These are phyloP conservation scores for Pleurotus eryngii DNA, from an alignment of 768 basidiomycete genomes.

Conservation along the genomic window DNA sequence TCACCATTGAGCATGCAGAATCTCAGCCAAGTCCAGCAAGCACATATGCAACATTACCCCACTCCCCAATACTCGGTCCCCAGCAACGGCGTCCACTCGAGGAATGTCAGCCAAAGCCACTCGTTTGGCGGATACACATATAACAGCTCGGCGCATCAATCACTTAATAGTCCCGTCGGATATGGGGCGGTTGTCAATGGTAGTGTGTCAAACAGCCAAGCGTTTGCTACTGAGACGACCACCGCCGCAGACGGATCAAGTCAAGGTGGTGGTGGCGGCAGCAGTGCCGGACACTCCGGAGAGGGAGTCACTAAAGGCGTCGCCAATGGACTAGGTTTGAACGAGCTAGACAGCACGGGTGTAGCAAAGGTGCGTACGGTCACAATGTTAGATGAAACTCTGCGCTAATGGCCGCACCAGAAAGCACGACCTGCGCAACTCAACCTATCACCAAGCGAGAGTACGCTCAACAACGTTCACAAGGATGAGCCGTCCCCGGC, in stretches of 20 bases:
- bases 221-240: not conserved
- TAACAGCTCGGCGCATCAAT: slow-evolving; percentile 39
- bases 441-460: slow-evolving; percentile 59
- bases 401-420: slow-evolving; percentile 7
- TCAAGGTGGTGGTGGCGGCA: not conserved
- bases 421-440: slow-evolving; percentile 52
- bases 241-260: not conserved
- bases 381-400: not conserved
- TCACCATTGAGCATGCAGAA: slow-evolving; percentile 13
- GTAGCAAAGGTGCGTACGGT: slow-evolving; percentile 12
- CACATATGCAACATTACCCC: slow-evolving; percentile 6
- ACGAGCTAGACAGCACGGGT: slow-evolving; percentile 11
- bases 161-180: slow-evolving; percentile 37
- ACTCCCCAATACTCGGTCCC: slow-evolving; percentile 5
- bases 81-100: slow-evolving; percentile 26
- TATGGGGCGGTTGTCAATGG: slow-evolving; percentile 8
- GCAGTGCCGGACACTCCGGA: not conserved
- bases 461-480: slow-evolving; percentile 38
- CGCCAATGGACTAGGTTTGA: slow-evolving; percentile 13
- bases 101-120: slow-evolving; percentile 40
- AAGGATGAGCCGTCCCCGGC: slow-evolving; percentile 27
- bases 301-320: not conserved
- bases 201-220: not conserved
- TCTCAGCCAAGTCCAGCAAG: slow-evolving; percentile 14
- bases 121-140: slow-evolving; percentile 19